Conservation (phyloP, 176 grass and related monocot genomes). For the Aegilops speltoides region DNA sequence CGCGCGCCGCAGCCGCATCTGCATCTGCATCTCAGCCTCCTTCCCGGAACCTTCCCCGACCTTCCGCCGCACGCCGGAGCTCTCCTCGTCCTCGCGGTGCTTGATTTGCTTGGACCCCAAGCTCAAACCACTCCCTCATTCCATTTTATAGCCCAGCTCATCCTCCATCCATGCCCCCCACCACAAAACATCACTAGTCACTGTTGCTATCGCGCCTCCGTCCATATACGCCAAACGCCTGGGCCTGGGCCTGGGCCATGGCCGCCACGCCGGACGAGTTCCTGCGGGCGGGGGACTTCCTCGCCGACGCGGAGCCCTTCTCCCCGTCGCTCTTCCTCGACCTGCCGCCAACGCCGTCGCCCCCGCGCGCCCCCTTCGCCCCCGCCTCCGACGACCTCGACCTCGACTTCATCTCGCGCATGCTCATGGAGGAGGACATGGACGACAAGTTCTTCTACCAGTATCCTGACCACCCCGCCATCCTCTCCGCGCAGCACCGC, state of each 20-base stretch:
- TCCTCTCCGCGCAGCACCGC: slow-evolving; percentile 46
- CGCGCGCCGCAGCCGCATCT: not conserved
- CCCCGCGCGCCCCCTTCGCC: slow-evolving; percentile 3
- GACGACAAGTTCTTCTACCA: slow-evolving; percentile 64
- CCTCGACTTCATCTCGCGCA: slow-evolving; percentile 64
- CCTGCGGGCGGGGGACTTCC: slow-evolving; percentile 1
- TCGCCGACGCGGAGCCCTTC: slow-evolving; percentile 36
- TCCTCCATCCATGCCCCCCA: slow-evolving; percentile 14
- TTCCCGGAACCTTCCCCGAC: not conserved
- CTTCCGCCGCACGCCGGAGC: not conserved
- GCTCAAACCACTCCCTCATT: not conserved
- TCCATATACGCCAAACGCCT: not conserved
- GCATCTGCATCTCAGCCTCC: not conserved
- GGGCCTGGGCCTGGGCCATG: slow-evolving; percentile 15
- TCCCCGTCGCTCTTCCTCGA: slow-evolving; percentile 50
- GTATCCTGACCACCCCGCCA: slow-evolving; percentile 45
- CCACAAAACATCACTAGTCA: not conserved
- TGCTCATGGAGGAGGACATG: slow-evolving; percentile 85
- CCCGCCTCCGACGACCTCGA: slow-evolving; percentile 42
- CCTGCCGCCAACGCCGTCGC: slow-evolving; percentile 37
- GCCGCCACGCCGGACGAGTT: slow-evolving; percentile 32
- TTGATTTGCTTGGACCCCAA: not conserved
- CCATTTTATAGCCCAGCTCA: not conserved
- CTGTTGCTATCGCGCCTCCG: not conserved
- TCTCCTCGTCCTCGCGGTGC: not conserved